These are phyloP conservation scores for Ustilago crameri DNA, from an alignment of 1,284 basidiomycete species.

Conservation along the genomic window DNA sequence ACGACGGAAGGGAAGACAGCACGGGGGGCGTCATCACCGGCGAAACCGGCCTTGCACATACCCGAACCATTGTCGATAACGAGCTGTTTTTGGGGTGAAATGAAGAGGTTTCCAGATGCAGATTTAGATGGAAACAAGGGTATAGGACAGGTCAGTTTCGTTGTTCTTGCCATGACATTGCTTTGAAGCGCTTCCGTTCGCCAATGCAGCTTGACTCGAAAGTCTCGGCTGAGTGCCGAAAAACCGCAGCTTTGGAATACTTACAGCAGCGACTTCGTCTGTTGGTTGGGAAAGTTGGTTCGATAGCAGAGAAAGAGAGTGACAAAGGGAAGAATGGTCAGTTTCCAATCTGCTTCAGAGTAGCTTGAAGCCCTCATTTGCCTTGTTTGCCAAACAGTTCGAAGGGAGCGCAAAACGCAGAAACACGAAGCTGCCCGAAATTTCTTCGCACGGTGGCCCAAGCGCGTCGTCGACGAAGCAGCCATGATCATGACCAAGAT, in stretches of 20 bases:
- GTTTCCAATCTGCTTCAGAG: neutral
- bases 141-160: constrained; percentile 8
- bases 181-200: neutral
- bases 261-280: constrained; percentile 68
- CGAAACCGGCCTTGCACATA: constrained; percentile 72
- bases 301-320: neutral
- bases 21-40: constrained; percentile 81
- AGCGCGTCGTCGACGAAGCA: neutral
- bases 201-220: neutral
- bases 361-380: too few relatives aligned
- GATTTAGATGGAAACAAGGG: neutral
- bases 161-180: neutral
- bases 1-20: constrained; percentile 82
- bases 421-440: neutral
- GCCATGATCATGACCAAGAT: neutral
- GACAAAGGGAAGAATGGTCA: constrained; percentile 11
- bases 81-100: constrained; percentile 45
- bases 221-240: neutral
- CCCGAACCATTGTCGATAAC: constrained; percentile 69
- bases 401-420: neutral
- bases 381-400: neutral
- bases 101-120: neutral
- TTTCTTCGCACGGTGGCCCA: neutral
- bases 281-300: constrained; percentile 1
- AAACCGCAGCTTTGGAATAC: constrained; percentile 15